Evolutionary conservation across 2,329 filamentous ascomycete species (phyloP), one percentile per base, ranked within the genome.

Genomic region (Calcarisporium arbuscula): DNA sequence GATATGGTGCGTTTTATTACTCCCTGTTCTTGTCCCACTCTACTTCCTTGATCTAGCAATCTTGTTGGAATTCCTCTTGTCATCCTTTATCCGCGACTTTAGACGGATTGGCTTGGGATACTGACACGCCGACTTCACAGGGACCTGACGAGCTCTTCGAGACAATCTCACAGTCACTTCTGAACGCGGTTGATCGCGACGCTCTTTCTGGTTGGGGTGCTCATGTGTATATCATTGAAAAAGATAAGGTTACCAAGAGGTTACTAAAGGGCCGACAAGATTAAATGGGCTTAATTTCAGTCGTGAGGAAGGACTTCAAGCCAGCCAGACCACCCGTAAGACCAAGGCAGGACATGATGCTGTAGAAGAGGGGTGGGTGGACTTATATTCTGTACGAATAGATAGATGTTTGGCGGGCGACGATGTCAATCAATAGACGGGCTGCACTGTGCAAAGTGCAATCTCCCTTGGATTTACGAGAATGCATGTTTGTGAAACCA

Each of bases 171-270:
- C 92, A 98, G 68, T 81, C 90, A 34, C 74, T 98, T 41, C 74
- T 98, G 50, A 96, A 94, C 64, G 92, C 92, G 40, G 86, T 96
- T 39, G 92, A 98, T 65, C 78, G 92, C 67, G 92, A 98, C 65
- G 92, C 92, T 34, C 73, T 98, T 45, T 95, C 90, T 23, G 92
- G 92, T 46, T 96, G 92, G 92, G 92, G 92, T 59, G 92, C 92
- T 25, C 88, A 98, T 58, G 92, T 98, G 51, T 98, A 96, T 70
- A 94, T 98, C 57, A 94, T 98, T 62, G 92, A 96, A 74, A 98
- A 98, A 77, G 89, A 95, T 70, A 96, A 96, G 84, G 86, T 98
- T 45, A 96, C 92, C 56, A 95, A 96, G 82, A 77, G 92, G 62
- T 79, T 98, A 80, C 72, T 98, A 63, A 96, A 96, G 80, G 89